These are phyloP conservation scores for Pugionium dolabratum DNA, from an alignment of 345 rosid genomes.

Conservation along the genomic window DNA sequence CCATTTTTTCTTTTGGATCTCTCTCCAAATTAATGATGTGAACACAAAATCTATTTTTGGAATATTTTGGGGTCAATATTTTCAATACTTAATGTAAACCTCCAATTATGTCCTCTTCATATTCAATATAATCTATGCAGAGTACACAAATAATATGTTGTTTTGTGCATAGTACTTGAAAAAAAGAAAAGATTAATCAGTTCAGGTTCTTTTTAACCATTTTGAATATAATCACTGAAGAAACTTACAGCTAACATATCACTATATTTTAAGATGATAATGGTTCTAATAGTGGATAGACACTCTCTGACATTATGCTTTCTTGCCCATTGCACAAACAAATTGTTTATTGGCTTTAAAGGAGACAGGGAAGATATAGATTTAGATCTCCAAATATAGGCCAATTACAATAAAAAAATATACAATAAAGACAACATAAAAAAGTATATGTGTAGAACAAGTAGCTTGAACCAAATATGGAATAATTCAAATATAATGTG, in stretches of 20 bases:
- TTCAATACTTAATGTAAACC: conserved; percentile 29
- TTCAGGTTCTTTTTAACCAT: conserved; percentile 12
- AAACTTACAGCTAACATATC: background rate
- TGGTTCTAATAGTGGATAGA: conserved; percentile 17
- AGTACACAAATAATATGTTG: conserved; percentile 6
- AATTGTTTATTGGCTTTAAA: conserved; percentile 27
- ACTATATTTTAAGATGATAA: conserved; percentile 3
- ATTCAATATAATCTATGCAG: too few species aligned
- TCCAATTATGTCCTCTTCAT: conserved; percentile 30
- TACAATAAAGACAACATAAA: background rate
- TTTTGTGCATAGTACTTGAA: background rate
- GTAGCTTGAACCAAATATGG: background rate
- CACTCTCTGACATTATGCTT: conserved; percentile 27
- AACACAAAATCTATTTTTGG: conserved; percentile 35
- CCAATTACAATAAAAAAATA: background rate
- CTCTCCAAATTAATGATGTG: conserved; percentile 33
- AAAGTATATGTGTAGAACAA: conserved; percentile 8
- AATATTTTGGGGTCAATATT: conserved; percentile 33
- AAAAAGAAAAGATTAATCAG: background rate
- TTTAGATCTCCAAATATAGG: conserved; percentile 27
- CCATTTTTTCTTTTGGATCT: conserved; percentile 15
- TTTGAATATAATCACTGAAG: background rate
- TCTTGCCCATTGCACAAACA: conserved; percentile 34
- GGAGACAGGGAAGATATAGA: conserved; percentile 30
- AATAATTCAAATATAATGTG: conserved; percentile 8